These are phyloP conservation scores for Pseudozyma pruni DNA, from an alignment of 1,284 basidiomycete species.

Conservation along the genomic window DNA sequence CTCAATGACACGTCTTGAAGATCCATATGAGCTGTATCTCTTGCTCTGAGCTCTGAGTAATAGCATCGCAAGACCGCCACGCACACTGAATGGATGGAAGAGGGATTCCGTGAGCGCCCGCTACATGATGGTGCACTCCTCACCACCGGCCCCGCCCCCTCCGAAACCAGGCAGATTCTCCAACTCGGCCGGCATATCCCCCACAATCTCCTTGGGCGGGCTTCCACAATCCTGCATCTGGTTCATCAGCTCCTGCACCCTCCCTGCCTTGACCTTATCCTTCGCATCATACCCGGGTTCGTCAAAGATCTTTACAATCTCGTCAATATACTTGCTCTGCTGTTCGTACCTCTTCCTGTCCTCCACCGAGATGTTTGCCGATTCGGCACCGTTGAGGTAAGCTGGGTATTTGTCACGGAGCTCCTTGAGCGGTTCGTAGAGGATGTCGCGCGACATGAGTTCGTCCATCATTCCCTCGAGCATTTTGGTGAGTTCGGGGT, in stretches of 20 bases:
- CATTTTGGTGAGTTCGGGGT: slow-evolving; percentile 74
- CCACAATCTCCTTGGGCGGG: slow-evolving; percentile 90
- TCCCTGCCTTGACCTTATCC: slow-evolving; percentile 72
- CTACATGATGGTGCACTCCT: slow-evolving; percentile 63
- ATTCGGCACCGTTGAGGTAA: slow-evolving; percentile 74
- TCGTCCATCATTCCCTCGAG: slow-evolving; percentile 92
- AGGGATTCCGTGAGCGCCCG: no score
- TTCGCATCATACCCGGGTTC: slow-evolving; percentile 73
- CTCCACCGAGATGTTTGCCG: slow-evolving; percentile 71
- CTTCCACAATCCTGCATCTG: slow-evolving; percentile 88
- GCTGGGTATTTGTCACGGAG: slow-evolving; percentile 87
- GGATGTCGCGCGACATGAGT: slow-evolving; percentile 90
- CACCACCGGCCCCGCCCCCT: slow-evolving; percentile 34
- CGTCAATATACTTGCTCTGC: slow-evolving; percentile 76
- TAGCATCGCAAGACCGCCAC: no score
- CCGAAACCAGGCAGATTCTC: slow-evolving; percentile 52
- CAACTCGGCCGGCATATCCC: slow-evolving; percentile 80
- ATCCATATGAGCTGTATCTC: no score
- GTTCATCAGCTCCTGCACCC: slow-evolving; percentile 78
- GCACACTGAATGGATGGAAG: no score
- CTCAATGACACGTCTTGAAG: no score
- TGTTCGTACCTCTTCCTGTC: slow-evolving; percentile 78
- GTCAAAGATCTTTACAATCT: slow-evolving; percentile 81
- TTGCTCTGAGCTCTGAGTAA: no score
- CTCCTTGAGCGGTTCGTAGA: slow-evolving; percentile 92